A percentile compares a stretch with the other conserved stretches of the same genome.
Conservation (phyloP, 129 eudicot genomes). For the Helianthus annuus region HanXRQr2.0-SUNRISE NC_035437.2:20572286-20572785, state of each 20-base stretch:
- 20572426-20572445: slow-evolving; percentile 76
- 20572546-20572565: slow-evolving; percentile 75
- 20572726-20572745: slow-evolving; percentile 75
- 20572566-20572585: slow-evolving; percentile 31
- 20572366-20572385: slow-evolving; percentile 97
- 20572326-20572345: background rate
- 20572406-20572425: slow-evolving; percentile 81
- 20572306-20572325: background rate
- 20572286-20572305: too few species aligned
- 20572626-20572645: slow-evolving; percentile 76
- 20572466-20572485: slow-evolving; percentile 89
- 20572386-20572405: slow-evolving; percentile 74
- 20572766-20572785: background rate
- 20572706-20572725: slow-evolving; percentile 78
- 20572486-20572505: slow-evolving; percentile 78
- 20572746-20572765: slow-evolving; percentile 51
- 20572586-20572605: slow-evolving; percentile 71
- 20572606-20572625: slow-evolving; percentile 90
- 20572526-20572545: slow-evolving; percentile 95
- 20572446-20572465: slow-evolving; percentile 84
- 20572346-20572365: slow-evolving; percentile 64
- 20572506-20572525: slow-evolving; percentile 81
- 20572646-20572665: slow-evolving; percentile 53
- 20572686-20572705: slow-evolving; percentile 73
- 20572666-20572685: slow-evolving; percentile 74